Conservation (phyloP, 73 alveolate genomes). For the Paramecium biaurelia region DNA sequence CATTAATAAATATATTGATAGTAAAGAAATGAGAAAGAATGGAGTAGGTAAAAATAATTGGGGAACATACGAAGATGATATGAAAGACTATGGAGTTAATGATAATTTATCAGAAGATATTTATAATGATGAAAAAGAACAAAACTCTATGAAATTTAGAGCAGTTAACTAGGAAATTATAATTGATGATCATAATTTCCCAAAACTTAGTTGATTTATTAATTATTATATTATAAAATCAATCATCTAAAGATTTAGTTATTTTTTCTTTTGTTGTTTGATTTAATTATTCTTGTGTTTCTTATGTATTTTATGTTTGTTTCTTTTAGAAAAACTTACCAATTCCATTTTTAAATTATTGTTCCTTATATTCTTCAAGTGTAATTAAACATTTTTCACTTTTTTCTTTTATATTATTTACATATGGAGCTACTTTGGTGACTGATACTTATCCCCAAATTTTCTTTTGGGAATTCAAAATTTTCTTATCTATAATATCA, state of each 20-base stretch:
- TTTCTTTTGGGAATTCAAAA: slow-evolving; percentile 21
- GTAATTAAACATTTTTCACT: slow-evolving; percentile 40
- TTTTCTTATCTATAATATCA: slow-evolving; percentile 49
- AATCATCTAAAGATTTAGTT: slow-evolving; percentile 29
- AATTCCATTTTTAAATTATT: slow-evolving; percentile 52
- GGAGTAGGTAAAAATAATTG: slow-evolving; percentile 33
- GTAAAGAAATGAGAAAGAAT: slow-evolving; percentile 51
- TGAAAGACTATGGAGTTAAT: slow-evolving; percentile 24
- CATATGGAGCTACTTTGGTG: slow-evolving; percentile 22
- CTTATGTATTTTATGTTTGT: background rate
- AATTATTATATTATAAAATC: background rate
- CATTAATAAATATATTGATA: background rate
- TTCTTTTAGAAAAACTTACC: slow-evolving; percentile 42
- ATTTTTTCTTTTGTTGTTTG: background rate
- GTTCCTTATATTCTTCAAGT: slow-evolving; percentile 46
- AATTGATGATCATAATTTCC: background rate
- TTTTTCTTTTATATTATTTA: slow-evolving; percentile 20
- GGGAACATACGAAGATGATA: background rate
- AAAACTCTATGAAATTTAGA: background rate
- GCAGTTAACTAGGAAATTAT: background rate
- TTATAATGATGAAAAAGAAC: background rate
- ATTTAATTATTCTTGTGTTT: background rate
- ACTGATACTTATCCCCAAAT: background rate
- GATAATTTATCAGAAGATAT: background rate
- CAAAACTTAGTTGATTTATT: background rate